These are phyloP conservation scores for Erythrophleum ivorense DNA, from an alignment of 331 rosid genomes.

Conservation along the genomic window DNA sequence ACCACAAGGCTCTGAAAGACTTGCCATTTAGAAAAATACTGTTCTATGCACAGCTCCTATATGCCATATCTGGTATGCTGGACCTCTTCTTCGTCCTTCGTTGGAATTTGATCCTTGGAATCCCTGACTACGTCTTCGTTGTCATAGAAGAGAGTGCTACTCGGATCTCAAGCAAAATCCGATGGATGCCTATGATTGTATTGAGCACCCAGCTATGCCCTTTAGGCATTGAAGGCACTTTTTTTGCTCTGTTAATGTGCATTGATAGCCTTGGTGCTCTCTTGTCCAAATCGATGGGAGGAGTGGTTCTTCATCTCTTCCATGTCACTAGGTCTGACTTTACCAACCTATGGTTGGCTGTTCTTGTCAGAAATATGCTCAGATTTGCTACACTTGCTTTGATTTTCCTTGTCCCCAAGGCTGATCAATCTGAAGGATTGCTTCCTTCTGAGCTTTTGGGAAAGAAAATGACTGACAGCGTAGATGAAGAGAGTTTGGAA, in stretches of 20 bases:
- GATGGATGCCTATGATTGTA: constrained; percentile 85
- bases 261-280: constrained; percentile 69
- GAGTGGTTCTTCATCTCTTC: constrained; percentile 58
- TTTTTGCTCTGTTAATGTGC: constrained; percentile 69
- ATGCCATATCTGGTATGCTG: constrained; percentile 60
- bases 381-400: constrained; percentile 59
- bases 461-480: not conserved
- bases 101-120: constrained; percentile 63
- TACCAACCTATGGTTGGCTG: constrained; percentile 65
- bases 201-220: constrained; percentile 77
- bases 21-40: constrained; percentile 56
- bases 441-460: constrained; percentile 54
- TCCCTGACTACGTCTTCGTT: constrained; percentile 69
- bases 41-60: constrained; percentile 70
- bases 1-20: constrained; percentile 77
- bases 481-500: constrained; percentile 56
- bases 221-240: constrained; percentile 77
- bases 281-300: constrained; percentile 70
- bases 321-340: constrained; percentile 70
- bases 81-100: constrained; percentile 69
- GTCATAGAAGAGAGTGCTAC: constrained; percentile 63
- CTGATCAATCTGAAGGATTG: constrained; percentile 50
- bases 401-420: constrained; percentile 70
- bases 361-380: constrained; percentile 55
- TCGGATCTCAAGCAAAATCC: constrained; percentile 53